Conservation (phyloP, 768 basidiomycete genomes). For the Dendrothele bispora region DNA sequence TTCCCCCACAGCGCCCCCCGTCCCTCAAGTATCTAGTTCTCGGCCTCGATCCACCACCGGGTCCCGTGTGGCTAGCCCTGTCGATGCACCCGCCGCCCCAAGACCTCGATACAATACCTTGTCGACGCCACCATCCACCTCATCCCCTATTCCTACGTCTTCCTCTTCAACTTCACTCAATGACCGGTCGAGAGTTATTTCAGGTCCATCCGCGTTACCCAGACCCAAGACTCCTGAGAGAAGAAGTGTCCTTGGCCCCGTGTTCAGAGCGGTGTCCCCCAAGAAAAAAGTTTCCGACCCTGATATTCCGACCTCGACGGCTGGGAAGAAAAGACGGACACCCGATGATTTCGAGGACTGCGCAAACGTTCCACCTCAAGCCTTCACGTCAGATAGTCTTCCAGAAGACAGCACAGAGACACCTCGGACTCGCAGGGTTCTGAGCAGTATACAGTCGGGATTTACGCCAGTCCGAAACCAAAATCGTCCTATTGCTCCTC, state of each 20-base stretch:
- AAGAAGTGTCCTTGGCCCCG: conserved; percentile 29
- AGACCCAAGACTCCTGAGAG: conserved; percentile 58
- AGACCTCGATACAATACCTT: no score
- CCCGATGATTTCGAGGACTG: conserved; percentile 77
- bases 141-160: conserved; percentile 1
- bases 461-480: conserved; percentile 70
- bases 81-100: no score
- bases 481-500: conserved; percentile 40
- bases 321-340: conserved; percentile 69
- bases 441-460: conserved; percentile 59
- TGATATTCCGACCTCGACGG: conserved; percentile 38
- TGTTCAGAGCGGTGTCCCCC: conserved; percentile 56
- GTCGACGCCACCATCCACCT: conserved; percentile 1
- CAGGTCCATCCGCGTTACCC: conserved; percentile 42
- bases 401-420: conserved; percentile 40
- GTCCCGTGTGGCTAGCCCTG: no score
- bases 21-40: no score
- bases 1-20: no score
- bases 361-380: conserved; percentile 63
- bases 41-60: conserved; percentile 16
- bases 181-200: no score
- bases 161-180: not conserved
- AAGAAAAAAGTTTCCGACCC: conserved; percentile 33
- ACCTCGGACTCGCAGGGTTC: conserved; percentile 61
- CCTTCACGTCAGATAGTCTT: conserved; percentile 56